Evolutionary conservation across 2,329 filamentous ascomycete species (phyloP), one percentile per base, ranked within the genome.

Genomic region (Arthrobotrys entomopaga): DNA sequence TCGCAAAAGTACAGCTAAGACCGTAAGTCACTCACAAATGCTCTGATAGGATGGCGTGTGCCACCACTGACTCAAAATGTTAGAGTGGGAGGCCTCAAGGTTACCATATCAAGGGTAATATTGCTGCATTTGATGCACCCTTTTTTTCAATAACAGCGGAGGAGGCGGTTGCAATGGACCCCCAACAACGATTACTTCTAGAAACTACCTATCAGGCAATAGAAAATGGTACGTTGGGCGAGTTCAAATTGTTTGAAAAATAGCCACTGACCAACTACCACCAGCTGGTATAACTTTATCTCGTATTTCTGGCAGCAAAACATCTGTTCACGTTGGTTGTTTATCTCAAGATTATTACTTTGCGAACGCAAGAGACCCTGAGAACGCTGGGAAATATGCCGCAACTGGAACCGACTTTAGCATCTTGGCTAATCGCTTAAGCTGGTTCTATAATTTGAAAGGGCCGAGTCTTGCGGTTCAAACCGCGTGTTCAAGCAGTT

Each of bases 61-160:
- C n/a, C n/a, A n/a, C n/a, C n/a, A n/a, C 26, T 29, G 7, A 29
- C 26, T 29, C 26, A 7, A 7, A 26, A 40, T 26, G 7, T 43
- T 40, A n/a, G 22, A 40, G 1, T 22, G 24, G 1, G 5, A 7
- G 11, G 15, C 34, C 22, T 20, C 15, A 46, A 78, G 71, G 60
- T 19, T 77, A 49, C 80, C 80, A 2, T 81, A 80, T 76, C 81
- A 88, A 82, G 86, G 92, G 91, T 75, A 86, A 93, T 73, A 90
- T 91, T 0, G 90, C 90, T 65, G 84, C 90, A 50, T 94, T 94
- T 79, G 91, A 94, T 78, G 89, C 90, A 15, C 85, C 89, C 0
- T 93, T 94, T 82, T 94, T 94, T 86, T 93, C 92, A 81, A 93
- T 94, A 89, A 93, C 90, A 34, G 91, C 91, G 4, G 87, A 90